Conservation (phyloP, 305 asterid species). For the Fraxinus ornus region DNA sequence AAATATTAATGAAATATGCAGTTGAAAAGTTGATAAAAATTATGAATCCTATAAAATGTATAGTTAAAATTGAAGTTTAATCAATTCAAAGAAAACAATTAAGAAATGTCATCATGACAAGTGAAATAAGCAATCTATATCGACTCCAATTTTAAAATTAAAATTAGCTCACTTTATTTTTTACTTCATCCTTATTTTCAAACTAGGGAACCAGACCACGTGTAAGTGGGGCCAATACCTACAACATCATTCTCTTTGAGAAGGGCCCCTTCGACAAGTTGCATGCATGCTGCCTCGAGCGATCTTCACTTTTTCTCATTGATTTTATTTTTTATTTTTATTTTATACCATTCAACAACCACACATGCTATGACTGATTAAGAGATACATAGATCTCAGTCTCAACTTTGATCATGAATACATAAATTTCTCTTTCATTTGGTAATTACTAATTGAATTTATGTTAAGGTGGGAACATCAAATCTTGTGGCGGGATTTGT, state of each 20-base stretch:
- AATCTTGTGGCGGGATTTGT: background rate
- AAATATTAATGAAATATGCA: no score
- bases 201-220: background rate
- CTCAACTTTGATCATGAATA: background rate
- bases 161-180: background rate
- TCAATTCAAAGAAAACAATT: background rate
- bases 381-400: background rate
- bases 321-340: background rate
- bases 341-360: background rate
- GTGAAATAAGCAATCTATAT: background rate
- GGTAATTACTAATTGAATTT: background rate
- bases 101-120: background rate
- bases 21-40: background rate
- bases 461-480: background rate
- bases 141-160: background rate
- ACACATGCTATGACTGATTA: background rate
- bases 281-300: background rate
- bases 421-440: background rate
- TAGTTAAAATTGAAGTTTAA: no score
- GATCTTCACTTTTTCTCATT: background rate
- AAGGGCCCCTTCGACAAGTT: background rate
- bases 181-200: no score
- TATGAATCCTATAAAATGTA: no score
- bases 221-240: background rate
- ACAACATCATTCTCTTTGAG: background rate